Base-by-base conservation (phyloP, 257 asterid species). In the Salvia rosmarinus region DNA sequence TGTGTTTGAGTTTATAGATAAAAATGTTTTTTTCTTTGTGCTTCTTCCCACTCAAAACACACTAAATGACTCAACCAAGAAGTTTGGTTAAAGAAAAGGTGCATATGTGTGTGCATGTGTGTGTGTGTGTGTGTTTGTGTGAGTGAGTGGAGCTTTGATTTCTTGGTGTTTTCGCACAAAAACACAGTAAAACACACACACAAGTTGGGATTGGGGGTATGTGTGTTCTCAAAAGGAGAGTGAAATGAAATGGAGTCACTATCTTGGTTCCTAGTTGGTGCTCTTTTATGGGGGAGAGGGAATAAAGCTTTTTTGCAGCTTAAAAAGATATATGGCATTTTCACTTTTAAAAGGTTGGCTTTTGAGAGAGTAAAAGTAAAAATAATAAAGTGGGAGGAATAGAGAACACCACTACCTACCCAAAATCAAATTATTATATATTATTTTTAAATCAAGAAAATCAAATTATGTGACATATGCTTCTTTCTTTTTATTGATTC, bases 231-330 rank as follows among this genome's bases (percentile, higher is more conserved):
- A 84, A 89, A 91, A 89, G 90, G 74, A 68, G 87, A 82, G 75
- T 74, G 82, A 85, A 83, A 85, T 85, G 85, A 85, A 89, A 84
- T 82, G 86, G 63, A 63, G 85, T 65, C 85, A 81, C 83, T 81
- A 35, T 85, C 83, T 92, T 92, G 95, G 97, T 90, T 75, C 79
- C 78, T 90, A 81, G 89, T 84, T 85, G 95, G 74, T 87, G 97
- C 80, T 87, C 49, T 80, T 80, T 87, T 85, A 85, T 82, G 85
- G 78, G 83, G 80, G 88, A 85, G 78, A 75, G 75, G 84, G 96
- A 86, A 88, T 86, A 86, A 83, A 67, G 68, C 63, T n/a, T 72
- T 58, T 46, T 37, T 61, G 77, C 75, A 79, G 78, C 66, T 75
- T 79, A 86, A 78, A 89, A 85, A 81, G 81, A 82, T 80, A 73